phyloP scores from a whole-genome alignment of 1,284 basidiomycete genomes.

The Agaricales sp. region DNA sequence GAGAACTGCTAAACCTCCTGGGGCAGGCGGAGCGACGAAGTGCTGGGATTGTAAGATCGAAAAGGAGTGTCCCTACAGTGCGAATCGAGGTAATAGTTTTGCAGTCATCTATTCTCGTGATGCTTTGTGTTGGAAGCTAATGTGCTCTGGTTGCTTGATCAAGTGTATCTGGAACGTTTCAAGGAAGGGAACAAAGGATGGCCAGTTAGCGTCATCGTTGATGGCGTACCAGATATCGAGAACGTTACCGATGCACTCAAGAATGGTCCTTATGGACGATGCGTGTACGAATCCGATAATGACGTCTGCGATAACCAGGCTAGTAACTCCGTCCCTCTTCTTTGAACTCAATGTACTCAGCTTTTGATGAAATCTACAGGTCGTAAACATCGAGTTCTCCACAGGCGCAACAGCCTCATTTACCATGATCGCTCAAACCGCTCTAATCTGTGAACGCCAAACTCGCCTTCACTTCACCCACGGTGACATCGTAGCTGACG shows the following conservation, averaged over 20 bases:
- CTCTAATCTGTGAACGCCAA: conserved; percentile 63
- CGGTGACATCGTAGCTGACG: conserved; percentile 79
- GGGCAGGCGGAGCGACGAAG: conserved; percentile 53
- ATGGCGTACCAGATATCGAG: conserved; percentile 72
- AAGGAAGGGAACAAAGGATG: conserved; percentile 43
- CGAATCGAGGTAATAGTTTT: conserved; percentile 60
- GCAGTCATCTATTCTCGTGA: conserved; percentile 2
- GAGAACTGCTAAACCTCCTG: conserved; percentile 56
- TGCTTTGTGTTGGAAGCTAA: conserved; percentile 8
- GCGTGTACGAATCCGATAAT: conserved; percentile 76
- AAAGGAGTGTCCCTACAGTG: conserved; percentile 71
- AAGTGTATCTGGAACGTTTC: conserved; percentile 67
- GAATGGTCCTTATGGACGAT: conserved; percentile 66
- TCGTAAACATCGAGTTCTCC: conserved; percentile 77
- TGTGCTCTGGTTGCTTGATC: background rate
- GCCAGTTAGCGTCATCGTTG: conserved; percentile 61
- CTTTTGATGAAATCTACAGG: conserved; percentile 21
- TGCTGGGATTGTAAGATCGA: conserved; percentile 70
- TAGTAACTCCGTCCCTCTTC: background rate
- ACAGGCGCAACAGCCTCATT: conserved; percentile 70
- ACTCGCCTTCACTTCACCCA: conserved; percentile 72
- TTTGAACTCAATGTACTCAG: background rate
- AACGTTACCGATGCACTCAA: conserved; percentile 57
- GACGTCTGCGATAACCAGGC: conserved; percentile 75
- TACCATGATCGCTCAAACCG: conserved; percentile 74